Base-by-base conservation (phyloP, 148 eudicot genomes). In the Nepenthes gracilis region DNA sequence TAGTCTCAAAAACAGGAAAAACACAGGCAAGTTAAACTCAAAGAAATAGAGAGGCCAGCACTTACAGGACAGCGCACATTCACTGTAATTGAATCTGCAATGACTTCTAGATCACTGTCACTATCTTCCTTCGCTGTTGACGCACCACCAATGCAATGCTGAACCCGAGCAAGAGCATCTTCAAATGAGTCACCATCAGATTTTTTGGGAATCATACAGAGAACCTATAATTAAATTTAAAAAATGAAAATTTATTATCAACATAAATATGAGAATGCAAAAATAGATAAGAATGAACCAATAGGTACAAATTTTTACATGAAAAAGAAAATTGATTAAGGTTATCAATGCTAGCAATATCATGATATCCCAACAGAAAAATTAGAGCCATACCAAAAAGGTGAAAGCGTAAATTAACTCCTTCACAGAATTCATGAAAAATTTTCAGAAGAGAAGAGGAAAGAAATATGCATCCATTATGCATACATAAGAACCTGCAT, bases 11-110 rank as follows among this genome's bases (percentile, higher is more conserved):
- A 4, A 40, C 45, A 40, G 45, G 45, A 40, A 40, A 23, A 23
- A 49, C 53, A 11, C 13, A 49, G 15, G 12, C 3, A 49, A 49
- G 11, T n/a, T 49, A 11, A 49, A 5, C 53, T 5, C 13, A 38
- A 55, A 55, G 67, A 23, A 23, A 23, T 23, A 23, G 60, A 9
- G 12, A 9, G 8, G 9, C 9, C 15, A 47, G 9, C 32, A 77
- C 96, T 86, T 80, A 93, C 96, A 60, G 99, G 99, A 71, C 99
- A 93, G 10, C 95, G 91, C 58, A 93, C 82, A 80, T 79, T 88
- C 68, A 88, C 87, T 32, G 87, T 72, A 72, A 93, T 74, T 32
- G 69, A 79, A 68, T 93, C 96, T n/a, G 91, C 78, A 60, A 93
- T 81, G 64, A 93, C 85, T 82, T 93, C 98, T 70, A 93, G 63